Base-by-base conservation (phyloP, 1,284 basidiomycete species). In the Coniferiporia sulphurascens region DNA sequence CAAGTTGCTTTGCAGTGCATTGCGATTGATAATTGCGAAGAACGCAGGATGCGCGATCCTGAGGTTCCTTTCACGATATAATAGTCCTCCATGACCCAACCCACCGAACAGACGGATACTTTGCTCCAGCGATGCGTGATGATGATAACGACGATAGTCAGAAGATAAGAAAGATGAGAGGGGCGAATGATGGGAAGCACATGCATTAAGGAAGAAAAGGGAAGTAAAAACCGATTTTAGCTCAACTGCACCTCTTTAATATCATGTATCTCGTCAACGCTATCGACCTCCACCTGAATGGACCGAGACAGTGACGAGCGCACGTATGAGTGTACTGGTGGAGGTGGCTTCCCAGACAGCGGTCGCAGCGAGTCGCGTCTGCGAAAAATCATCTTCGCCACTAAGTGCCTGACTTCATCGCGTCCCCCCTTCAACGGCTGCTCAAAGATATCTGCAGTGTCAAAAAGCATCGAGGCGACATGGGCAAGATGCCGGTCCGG, bases 301-400 rank as follows among this genome's bases (percentile, higher is more conserved):
- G 10, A 15, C 17, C 38, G 27, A n/a, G 58, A 59, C 35, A 59
- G 38, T 12, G 41, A 21, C 13, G 58, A 59, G 4, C 52, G 52
- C 27, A 53, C 46, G 36, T 59, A 59, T 9, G 50, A 15, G 15
- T 27, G 56, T 21, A 22, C 35, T 6, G 50, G 38, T 34, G 51
- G 34, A 8, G 34, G 3, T 32, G 43, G 10, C 35, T 49, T 59
- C 12, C 55, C 54, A 52, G 44, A 41, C 15, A 61, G 27, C 15
- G 60, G 56, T 34, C 60, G 48, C 6, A 46, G 51, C 13, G 60
- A 46, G 36, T 61, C 60, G 15, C 60, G 55, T 27, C 60, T 35
- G 13, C 56, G 55, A 21, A 61, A 61, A 22, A 61, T 52, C 60
- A 61, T 61, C 60, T 61, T 61, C 50, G 60, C 60, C 15, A 61